Evolutionary conservation across 495 filamentous ascomycete genomes (phyloP), one percentile per base, ranked within the genome.

Genomic region (Daldinia grandis): DNA sequence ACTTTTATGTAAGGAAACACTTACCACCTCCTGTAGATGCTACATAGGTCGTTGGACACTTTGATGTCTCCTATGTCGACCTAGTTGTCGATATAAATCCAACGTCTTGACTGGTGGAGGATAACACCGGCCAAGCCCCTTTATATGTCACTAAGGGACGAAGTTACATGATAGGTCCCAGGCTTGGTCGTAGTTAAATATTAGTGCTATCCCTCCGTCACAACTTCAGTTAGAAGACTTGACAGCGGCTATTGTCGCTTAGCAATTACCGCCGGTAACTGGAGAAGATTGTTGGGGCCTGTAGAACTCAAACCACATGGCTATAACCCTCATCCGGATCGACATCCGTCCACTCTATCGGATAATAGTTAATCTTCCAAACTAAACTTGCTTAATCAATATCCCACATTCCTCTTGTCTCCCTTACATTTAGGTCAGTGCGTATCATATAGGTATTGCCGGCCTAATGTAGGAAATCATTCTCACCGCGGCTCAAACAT

Each of bases 291-390:
- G 5, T 21, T 1, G n/a, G n/a, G 17, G 17, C 0, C 9, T 19
- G 38, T 25, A 37, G 12, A 50, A 24, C 58, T 37, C 33, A 4
- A 24, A 19, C 24, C 35, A 5, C 27, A 35, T 8, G 10, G 27
- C 35, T 33, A 56, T 30, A 53, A n/a, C 49, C 25, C 25, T 54
- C 27, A n/a, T 30, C 24, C 38, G 58, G 38, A 17, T 12, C 17
- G 12, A 50, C 33, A 62, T 25, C 42, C 59, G 42, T 25, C 66
- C 59, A 59, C 51, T 47, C 31, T 53, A 30, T 35, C 31, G 66
- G 60, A 35, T 44, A 30, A 15, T 30, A 25, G 25, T 12, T 42
- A n/a, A 14, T 12, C 17, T 10, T 28, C 27, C 50, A 3, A 38
- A 15, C 12, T n/a, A 53, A 53, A 17, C 30, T 53, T 21, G 15